Evolutionary conservation across 1,139 yeast species (phyloP), one percentile per base, ranked within the genome.

Genomic region (Yamadazyma atlantica): DNA sequence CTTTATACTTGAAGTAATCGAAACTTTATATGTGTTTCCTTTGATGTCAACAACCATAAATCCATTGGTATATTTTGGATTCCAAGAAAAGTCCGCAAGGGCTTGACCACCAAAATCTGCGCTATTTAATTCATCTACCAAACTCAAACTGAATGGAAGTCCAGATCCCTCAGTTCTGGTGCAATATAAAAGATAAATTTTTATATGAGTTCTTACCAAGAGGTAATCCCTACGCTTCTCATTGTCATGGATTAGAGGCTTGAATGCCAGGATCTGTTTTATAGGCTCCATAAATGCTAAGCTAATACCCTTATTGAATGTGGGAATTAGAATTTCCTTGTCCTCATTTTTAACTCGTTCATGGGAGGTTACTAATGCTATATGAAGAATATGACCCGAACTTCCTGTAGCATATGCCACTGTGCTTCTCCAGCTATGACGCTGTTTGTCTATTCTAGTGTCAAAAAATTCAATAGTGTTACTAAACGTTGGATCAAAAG

Each of bases 11-110:
- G 32, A 26, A 2, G 19, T 14, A 18, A 47, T 30, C 2, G 13
- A 18, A 2, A 39, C 33, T 10, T 19, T 21, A 28, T 64, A 62
- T 62, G 81, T 72, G 38, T 72, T 69, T 0, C 89, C 88, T 24
- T 65, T 61, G 0, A 62, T 48, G 51, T 82, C 88, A 10, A 80
- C 57, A 1, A 71, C 52, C 0, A 70, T 73, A 42, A 82, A 58
- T 33, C 55, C 62, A 3, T 54, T 44, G 10, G 48, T 44, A 35
- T 70, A 64, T 57, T 57, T 58, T 0, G 77, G 77, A 43, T 67
- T 66, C 42, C 71, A 70, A 2, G 66, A 49, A 2, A 70, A 60
- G 53, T 79, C 78, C 0, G 79, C 75, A 44, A 78, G 65, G 1
- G 64, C 62, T 22, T 57, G 49, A 3, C 64, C 63, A 8, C 50